Evolutionary conservation across 441 rosid species (phyloP).

Genomic region (Populus hybrid): DNA sequence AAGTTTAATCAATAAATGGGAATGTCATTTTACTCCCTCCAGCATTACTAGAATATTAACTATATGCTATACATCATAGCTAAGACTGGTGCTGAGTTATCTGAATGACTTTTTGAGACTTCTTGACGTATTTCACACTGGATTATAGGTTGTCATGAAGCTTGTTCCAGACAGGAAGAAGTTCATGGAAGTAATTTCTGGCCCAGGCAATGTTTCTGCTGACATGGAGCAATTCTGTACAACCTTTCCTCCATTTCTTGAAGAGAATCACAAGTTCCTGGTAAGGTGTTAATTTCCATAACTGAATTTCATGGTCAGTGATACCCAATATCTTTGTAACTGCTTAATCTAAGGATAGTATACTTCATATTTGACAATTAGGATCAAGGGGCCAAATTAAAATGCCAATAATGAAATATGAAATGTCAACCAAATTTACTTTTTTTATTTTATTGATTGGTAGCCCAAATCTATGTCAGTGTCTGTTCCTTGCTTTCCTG

Average conservation of each 20-base stretch:
- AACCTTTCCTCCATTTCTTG: conserved; percentile 70
- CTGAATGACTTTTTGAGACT: background rate
- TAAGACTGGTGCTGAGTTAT: background rate
- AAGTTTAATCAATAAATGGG: background rate
- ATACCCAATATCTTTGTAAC: background rate
- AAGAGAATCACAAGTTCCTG: conserved; percentile 86
- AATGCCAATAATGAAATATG: too few species aligned
- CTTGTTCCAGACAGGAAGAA: conserved; percentile 94
- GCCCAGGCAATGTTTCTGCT: conserved; percentile 64
- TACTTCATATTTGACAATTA: background rate
- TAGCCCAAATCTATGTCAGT: background rate
- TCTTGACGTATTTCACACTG: background rate
- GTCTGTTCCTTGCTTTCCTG: background rate
- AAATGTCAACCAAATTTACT: background rate
- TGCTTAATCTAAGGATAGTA: background rate
- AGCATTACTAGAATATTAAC: background rate
- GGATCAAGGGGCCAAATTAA: background rate
- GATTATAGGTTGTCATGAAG: conserved; percentile 75
- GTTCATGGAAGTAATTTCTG: conserved; percentile 82
- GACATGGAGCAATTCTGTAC: conserved; percentile 85
- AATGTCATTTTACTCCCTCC: background rate
- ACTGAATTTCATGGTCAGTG: background rate
- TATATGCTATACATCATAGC: background rate
- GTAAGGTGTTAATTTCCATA: conserved; percentile 30
- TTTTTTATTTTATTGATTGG: background rate